Percentiles rank a stretch among this genome's conserved stretches.
These are phyloP conservation scores for Arthrobotrys musiformis DNA, from an alignment of 2,329 filamentous ascomycete genomes.

Conservation along the genomic window DNA sequence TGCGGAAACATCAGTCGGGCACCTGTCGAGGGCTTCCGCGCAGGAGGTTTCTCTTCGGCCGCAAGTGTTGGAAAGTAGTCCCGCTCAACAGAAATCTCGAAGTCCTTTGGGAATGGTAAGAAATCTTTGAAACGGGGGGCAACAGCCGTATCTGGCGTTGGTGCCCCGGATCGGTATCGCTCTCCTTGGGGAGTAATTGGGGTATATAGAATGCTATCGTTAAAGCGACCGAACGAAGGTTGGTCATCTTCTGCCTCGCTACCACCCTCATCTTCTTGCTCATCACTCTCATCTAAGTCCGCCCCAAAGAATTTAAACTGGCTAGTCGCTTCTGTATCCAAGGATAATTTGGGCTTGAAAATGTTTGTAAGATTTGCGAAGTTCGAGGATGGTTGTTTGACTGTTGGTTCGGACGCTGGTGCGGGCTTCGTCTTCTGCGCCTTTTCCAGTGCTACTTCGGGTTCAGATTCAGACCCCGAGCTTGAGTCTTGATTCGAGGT, in stretches of 20 bases:
- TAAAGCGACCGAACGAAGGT: background rate
- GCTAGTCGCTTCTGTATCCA: slow-evolving; percentile 26
- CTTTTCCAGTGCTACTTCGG: background rate
- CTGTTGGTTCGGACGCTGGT: background rate
- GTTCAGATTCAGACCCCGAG: slow-evolving; percentile 1
- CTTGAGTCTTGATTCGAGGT: slow-evolving; percentile 9
- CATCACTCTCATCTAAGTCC: slow-evolving; percentile 16
- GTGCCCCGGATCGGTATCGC: slow-evolving; percentile 79
- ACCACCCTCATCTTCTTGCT: background rate
- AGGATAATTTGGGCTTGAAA: slow-evolving; percentile 35
- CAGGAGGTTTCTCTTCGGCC: background rate
- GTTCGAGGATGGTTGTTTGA: slow-evolving; percentile 31
- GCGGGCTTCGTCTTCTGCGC: background rate
- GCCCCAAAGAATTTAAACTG: slow-evolving; percentile 54
- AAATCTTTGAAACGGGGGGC: slow-evolving; percentile 50
- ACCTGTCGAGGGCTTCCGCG: background rate
- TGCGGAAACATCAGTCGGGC: slow-evolving; percentile 37
- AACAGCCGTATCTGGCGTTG: slow-evolving; percentile 87
- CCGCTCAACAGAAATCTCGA: slow-evolving; percentile 32
- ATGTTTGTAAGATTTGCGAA: slow-evolving; percentile 50
- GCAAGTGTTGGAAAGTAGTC: slow-evolving; percentile 33
- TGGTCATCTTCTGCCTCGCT: background rate
- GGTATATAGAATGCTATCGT: slow-evolving; percentile 36
- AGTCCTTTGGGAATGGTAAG: slow-evolving; percentile 30
- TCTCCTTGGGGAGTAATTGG: slow-evolving; percentile 44